A percentile compares a stretch with the other conserved stretches of the same genome.
phyloP scores from a whole-genome alignment of 441 rosid genomes.

The Jatropha multifida region DNA sequence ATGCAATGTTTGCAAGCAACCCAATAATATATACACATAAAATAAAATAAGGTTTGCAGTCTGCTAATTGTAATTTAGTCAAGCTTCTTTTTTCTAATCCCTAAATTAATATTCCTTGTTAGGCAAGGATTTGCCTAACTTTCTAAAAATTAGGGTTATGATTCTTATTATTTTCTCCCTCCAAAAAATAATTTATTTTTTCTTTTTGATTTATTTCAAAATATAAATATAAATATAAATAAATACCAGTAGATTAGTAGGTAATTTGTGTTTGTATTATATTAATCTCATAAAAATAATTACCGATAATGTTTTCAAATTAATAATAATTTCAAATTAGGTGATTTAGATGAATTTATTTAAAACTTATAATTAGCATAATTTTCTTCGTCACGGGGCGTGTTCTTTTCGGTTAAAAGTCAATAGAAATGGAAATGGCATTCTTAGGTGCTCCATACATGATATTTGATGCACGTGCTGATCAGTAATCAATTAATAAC shows the following conservation, averaged over 20 bases:
- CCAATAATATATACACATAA: neutral
- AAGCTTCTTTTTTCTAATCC: neutral
- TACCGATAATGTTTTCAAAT: too few species aligned
- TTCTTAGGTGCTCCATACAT: neutral
- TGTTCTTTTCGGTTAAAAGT: neutral
- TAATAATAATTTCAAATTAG: too few species aligned
- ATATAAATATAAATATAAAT: too few species aligned
- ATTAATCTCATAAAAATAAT: too few species aligned
- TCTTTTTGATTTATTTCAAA: too few species aligned
- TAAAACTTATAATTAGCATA: too few species aligned
- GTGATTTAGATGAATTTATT: too few species aligned
- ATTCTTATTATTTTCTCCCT: too few species aligned
- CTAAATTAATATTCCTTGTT: neutral
- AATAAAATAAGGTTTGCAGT: neutral
- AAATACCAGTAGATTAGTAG: too few species aligned
- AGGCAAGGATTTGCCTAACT: neutral
- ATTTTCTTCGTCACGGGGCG: neutral
- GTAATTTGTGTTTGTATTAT: too few species aligned
- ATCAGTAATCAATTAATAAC: constrained; percentile 4
- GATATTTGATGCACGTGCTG: constrained; percentile 12
- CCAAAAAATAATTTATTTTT: too few species aligned
- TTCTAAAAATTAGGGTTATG: neutral
- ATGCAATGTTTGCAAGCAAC: constrained; percentile 28
- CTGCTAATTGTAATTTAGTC: neutral
- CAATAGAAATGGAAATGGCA: neutral